Percentiles rank a stretch among this genome's conserved stretches.
phyloP scores from a whole-genome alignment of 768 basidiomycete genomes.

The Grammothele lineata region DNA sequence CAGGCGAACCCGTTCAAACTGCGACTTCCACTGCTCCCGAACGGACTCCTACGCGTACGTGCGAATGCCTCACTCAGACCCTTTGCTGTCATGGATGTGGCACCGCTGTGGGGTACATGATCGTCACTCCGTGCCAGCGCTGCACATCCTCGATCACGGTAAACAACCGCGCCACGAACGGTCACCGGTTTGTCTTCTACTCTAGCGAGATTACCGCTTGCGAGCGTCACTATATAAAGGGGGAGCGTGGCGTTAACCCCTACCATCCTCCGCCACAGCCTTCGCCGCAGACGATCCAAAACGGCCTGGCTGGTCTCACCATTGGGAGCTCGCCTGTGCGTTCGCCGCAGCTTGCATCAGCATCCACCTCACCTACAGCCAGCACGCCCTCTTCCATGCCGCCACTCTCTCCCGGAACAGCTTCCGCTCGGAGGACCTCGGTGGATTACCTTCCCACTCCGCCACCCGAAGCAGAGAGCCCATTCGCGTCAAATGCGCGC shows the following conservation, averaged over 20 bases:
- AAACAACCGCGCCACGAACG: slow-evolving; percentile 72
- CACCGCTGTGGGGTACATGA: slow-evolving; percentile 71
- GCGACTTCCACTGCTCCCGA: slow-evolving; percentile 14
- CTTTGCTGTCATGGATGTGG: slow-evolving; percentile 82
- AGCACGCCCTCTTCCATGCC: slow-evolving; percentile 5
- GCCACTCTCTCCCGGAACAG: slow-evolving; percentile 4
- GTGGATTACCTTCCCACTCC: slow-evolving; percentile 4
- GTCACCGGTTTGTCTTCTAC: slow-evolving; percentile 86
- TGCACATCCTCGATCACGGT: slow-evolving; percentile 70
- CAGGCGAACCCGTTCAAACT: slow-evolving; percentile 7
- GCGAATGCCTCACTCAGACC: slow-evolving; percentile 81
- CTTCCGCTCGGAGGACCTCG: slow-evolving; percentile 4
- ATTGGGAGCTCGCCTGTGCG: not conserved
- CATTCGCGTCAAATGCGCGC: slow-evolving; percentile 1
- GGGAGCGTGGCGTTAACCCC: slow-evolving; percentile 58
- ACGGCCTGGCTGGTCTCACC: slow-evolving; percentile 16
- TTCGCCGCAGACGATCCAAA: slow-evolving; percentile 7
- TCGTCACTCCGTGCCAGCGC: slow-evolving; percentile 70
- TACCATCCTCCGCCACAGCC: slow-evolving; percentile 22
- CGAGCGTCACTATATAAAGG: slow-evolving; percentile 58
- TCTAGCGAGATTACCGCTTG: slow-evolving; percentile 59
- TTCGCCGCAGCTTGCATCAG: not conserved
- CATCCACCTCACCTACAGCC: not conserved
- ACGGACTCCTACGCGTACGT: slow-evolving; percentile 52
- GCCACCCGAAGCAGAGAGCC: not conserved